Evolutionary conservation across 345 rosid species (phyloP).

Genomic region (Eucalyptus cladocalyx): DNA sequence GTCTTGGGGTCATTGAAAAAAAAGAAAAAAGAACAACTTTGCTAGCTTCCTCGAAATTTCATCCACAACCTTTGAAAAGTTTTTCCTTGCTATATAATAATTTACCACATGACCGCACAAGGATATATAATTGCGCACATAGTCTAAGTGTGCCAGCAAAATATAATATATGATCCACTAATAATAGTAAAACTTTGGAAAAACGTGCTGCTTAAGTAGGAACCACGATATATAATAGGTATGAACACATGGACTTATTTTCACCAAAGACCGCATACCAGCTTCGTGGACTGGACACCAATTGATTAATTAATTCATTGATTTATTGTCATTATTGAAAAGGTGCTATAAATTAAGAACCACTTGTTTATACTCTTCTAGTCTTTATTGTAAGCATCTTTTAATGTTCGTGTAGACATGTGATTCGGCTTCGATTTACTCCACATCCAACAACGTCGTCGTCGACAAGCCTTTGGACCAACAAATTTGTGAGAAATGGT

Average conservation of each 20-base stretch:
- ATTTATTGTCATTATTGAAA: too few species aligned
- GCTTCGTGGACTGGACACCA: too few species aligned
- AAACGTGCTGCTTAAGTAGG: not conserved
- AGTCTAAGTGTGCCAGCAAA: not conserved
- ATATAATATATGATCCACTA: not conserved
- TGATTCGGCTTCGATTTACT: not conserved
- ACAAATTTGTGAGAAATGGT: too few species aligned
- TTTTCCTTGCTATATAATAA: not conserved
- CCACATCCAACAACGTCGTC: not conserved
- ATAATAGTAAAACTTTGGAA: not conserved
- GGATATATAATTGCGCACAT: not conserved
- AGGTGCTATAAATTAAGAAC: too few species aligned
- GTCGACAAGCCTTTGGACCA: too few species aligned
- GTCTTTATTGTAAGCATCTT: not conserved
- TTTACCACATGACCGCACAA: not conserved
- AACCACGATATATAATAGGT: not conserved
- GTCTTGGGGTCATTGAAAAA: rapidly evolving
- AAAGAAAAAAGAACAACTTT: too few species aligned
- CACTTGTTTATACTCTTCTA: not conserved
- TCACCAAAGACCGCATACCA: not conserved
- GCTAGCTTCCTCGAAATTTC: not conserved
- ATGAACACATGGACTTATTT: not conserved
- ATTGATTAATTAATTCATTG: too few species aligned
- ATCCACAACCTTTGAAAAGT: not conserved
- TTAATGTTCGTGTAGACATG: not conserved